A percentile compares a stretch with the other conserved stretches of the same genome.
These are phyloP conservation scores for Neoascochyta sp. DNA, from an alignment of 2,329 filamentous ascomycete genomes.

Conservation along the genomic window DNA sequence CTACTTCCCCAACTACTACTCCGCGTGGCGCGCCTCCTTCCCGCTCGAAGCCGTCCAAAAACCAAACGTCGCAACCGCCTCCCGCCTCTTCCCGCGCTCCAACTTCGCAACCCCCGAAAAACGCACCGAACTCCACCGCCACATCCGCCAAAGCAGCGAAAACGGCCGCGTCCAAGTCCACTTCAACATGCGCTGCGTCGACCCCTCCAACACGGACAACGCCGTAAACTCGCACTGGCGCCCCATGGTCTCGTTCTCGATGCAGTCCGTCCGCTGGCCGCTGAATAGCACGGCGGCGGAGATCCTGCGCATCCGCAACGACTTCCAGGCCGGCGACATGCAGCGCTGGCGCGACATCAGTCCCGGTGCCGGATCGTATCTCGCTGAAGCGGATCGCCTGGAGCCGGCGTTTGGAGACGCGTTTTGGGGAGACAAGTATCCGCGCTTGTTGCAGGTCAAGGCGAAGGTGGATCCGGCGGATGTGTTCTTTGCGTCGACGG, in stretches of 20 bases:
- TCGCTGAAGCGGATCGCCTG: slow-evolving; percentile 26
- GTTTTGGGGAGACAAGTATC: slow-evolving; percentile 32
- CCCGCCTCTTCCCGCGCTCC: slow-evolving; percentile 31
- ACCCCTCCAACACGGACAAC: slow-evolving; percentile 17
- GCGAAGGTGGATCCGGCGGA: slow-evolving; percentile 30
- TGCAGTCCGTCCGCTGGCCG: slow-evolving; percentile 13
- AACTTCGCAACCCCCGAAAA: slow-evolving; percentile 34
- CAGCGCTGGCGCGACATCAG: slow-evolving; percentile 16
- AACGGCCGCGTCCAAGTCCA: slow-evolving; percentile 35
- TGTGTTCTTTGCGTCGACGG: slow-evolving; percentile 34
- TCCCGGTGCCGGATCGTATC: slow-evolving; percentile 24
- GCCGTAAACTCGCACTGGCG: slow-evolving; percentile 26
- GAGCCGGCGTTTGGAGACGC: slow-evolving; percentile 25
- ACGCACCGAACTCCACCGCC: slow-evolving; percentile 27
- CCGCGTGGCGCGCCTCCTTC: slow-evolving; percentile 33
- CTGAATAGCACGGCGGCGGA: slow-evolving; percentile 13
- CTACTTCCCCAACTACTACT: slow-evolving; percentile 30
- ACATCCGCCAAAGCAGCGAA: slow-evolving; percentile 31
- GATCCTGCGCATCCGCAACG: slow-evolving; percentile 12
- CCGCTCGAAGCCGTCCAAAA: slow-evolving; percentile 35
- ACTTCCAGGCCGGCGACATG: slow-evolving; percentile 15
- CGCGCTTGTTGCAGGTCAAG: slow-evolving; percentile 22
- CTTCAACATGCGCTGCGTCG: slow-evolving; percentile 37
- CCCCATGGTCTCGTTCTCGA: slow-evolving; percentile 20
- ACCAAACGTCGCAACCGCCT: slow-evolving; percentile 32